Evolutionary conservation across 2,329 filamentous ascomycete genomes (phyloP), one percentile per base, ranked within the genome.

Genomic region (Xylariaceae sp.): DNA sequence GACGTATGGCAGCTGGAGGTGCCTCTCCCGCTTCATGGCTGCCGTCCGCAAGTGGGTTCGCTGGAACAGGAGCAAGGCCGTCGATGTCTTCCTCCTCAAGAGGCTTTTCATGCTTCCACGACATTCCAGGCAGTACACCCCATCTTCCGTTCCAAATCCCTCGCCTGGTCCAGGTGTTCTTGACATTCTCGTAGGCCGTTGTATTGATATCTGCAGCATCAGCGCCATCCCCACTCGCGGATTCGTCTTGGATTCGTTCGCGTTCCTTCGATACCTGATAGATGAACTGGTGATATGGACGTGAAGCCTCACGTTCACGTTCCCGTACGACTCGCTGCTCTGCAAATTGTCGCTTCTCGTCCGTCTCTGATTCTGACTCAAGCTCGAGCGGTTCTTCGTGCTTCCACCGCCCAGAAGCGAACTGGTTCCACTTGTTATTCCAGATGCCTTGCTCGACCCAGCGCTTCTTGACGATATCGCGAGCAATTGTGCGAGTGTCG

Each of bases 391-490:
- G 56, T 6, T 57, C 29, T 31, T 64, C 49, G 26, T 65, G 62
- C 45, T 61, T 63, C 62, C 62, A 63, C 1, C 1, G 2, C 23
- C 52, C 46, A 3, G 2, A 0, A 24, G 12, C 3, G 8, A 4
- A 8, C 2, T 3, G 1, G 14, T 41, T 36, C 63, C 64, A 67
- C 4, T 58, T 50, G 0, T 56, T 12, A 9, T 63, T 48, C 65
- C 65, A 65, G 29, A 67, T 67, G 7, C 60, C 61, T 17, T 65
- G 63, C 51, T 64, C 53, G 7, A 62, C 14, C 65, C 65, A 65
- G 4, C 43, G 47, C 43, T 60, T 47, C 39, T 57, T 63, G 6
- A 65, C 46, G 12, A 17, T 48, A 1, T 56, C 17, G 14, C 4
- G 6, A 7, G 24, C 33, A 12, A 23, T 24, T 3, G 1, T 6